phyloP scores from a whole-genome alignment of 2,329 filamentous ascomycete species.

The Apiospora pterosperma region DNA sequence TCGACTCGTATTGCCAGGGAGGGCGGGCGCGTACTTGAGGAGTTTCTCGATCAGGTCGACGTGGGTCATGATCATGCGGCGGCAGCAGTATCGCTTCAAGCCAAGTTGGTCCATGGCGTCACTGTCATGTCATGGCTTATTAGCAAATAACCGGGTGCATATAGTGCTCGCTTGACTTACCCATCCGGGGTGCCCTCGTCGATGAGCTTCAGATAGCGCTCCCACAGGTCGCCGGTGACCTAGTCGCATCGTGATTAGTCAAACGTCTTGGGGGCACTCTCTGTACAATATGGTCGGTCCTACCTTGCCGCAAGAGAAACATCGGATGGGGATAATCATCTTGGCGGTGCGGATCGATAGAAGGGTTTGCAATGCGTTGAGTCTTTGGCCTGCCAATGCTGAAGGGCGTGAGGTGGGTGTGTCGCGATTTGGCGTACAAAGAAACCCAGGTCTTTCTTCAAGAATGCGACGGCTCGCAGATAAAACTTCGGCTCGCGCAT shows the following conservation, averaged over 20 bases:
- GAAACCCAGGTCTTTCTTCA: not conserved
- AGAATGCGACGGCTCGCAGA: not conserved
- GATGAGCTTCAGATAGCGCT: conserved; percentile 86
- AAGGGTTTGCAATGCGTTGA: not conserved
- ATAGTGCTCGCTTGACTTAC: conserved; percentile 43
- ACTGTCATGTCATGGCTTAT: conserved; percentile 46
- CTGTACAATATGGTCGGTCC: conserved; percentile 15
- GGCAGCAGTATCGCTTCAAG: conserved; percentile 95
- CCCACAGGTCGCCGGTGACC: conserved; percentile 98
- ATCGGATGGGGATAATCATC: conserved; percentile 99
- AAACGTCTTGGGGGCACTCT: conserved; percentile 3
- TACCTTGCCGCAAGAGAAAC: conserved; percentile 99
- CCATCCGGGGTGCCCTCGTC: conserved; percentile 74
- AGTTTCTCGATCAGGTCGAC: conserved; percentile 99
- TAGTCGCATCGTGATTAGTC: conserved; percentile 32
- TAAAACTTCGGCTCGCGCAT: not conserved
- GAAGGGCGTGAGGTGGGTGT: not conserved
- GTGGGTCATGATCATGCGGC: conserved; percentile 99
- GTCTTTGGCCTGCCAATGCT: too few species aligned
- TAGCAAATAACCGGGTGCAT: not conserved
- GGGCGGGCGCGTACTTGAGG: conserved; percentile 64
- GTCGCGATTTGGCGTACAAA: not conserved
- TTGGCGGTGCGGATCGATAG: conserved; percentile 31
- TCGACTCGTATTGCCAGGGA: not conserved
- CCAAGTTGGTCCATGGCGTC: conserved; percentile 95